phyloP scores from a whole-genome alignment of 352 stramenopile species.

The Pseudoperonospora humuli region DNA sequence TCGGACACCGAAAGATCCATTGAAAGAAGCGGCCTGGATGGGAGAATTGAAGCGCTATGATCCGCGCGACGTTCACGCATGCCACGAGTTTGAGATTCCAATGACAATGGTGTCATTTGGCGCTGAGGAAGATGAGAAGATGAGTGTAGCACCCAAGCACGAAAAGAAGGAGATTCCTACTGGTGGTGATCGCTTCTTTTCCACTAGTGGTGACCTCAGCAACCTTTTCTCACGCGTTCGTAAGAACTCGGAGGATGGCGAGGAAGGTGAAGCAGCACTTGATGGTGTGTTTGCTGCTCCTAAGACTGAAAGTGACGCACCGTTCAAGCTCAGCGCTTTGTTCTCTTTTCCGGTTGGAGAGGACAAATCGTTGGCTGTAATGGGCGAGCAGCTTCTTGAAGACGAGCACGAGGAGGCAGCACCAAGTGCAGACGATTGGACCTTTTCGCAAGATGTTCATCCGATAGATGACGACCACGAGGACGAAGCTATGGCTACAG shows the following conservation, averaged over 20 bases:
- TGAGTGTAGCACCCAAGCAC: slow-evolving; percentile 1
- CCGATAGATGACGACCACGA: slow-evolving; percentile 16
- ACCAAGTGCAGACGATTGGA: slow-evolving; percentile 9
- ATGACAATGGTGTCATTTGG: slow-evolving; percentile 19
- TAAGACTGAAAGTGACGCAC: slow-evolving; percentile 2
- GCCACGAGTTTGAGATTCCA: slow-evolving; percentile 45
- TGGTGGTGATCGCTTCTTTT: slow-evolving; percentile 68
- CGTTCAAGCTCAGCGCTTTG: slow-evolving; percentile 69
- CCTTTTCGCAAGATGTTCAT: slow-evolving; percentile 17
- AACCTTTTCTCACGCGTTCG: slow-evolving; percentile 69
- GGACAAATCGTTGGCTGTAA: slow-evolving; percentile 32
- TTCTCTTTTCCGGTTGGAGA: slow-evolving; percentile 55
- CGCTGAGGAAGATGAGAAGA: slow-evolving; percentile 16
- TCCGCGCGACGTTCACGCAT: slow-evolving; percentile 32
- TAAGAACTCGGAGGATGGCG: slow-evolving; percentile 77
- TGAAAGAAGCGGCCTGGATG: slow-evolving; percentile 79
- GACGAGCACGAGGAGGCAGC: slow-evolving; percentile 22
- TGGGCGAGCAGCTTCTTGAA: slow-evolving; percentile 49
- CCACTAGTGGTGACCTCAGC: slow-evolving; percentile 44
- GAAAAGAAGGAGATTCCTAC: slow-evolving; percentile 45
- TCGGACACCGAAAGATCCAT: slow-evolving; percentile 42
- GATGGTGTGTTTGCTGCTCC: slow-evolving; percentile 49
- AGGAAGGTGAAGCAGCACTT: slow-evolving; percentile 62
- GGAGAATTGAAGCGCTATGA: slow-evolving; percentile 66
- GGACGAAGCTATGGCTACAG: slow-evolving; percentile 25